Evolutionary conservation across 306 rosid species (phyloP).

Genomic region (Oemleria cerasiformis): DNA sequence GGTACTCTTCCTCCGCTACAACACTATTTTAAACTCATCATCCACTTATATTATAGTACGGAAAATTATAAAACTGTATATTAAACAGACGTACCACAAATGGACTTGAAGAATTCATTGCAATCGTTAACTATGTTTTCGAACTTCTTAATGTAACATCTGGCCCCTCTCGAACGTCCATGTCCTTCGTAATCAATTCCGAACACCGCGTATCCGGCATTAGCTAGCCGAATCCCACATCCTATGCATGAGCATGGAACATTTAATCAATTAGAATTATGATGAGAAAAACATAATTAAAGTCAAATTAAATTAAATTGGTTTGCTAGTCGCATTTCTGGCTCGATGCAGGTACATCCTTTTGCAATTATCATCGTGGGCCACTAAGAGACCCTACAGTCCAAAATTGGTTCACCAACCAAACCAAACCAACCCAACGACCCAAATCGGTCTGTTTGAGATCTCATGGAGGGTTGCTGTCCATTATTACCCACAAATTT

Average conservation of each 20-base stretch:
- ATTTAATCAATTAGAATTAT: not conserved
- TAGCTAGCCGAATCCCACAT: constrained; percentile 56
- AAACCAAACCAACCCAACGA: not conserved
- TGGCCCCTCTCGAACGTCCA: constrained; percentile 71
- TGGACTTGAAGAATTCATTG: constrained; percentile 50
- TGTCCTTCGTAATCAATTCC: constrained; percentile 88
- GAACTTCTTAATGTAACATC: constrained; percentile 71
- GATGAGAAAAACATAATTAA: too few species aligned
- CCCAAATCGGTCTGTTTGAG: not conserved
- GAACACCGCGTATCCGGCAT: constrained; percentile 68
- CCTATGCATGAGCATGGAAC: constrained; percentile 27
- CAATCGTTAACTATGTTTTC: constrained; percentile 64
- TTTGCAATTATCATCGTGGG: too few species aligned
- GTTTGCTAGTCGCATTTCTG: too few species aligned
- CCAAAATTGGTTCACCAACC: not conserved
- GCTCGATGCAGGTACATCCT: too few species aligned
- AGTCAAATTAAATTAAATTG: too few species aligned
- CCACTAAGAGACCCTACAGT: not conserved
- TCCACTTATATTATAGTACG: too few species aligned
- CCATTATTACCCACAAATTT: too few species aligned
- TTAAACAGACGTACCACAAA: constrained; percentile 39
- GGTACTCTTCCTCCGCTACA: constrained; percentile 52
- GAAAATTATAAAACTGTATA: too few species aligned
- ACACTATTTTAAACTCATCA: not conserved
- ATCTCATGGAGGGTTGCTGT: not conserved